These are phyloP conservation scores for Seiridium cupressi DNA, from an alignment of 2,329 filamentous ascomycete species.

Conservation along the genomic window DNA sequence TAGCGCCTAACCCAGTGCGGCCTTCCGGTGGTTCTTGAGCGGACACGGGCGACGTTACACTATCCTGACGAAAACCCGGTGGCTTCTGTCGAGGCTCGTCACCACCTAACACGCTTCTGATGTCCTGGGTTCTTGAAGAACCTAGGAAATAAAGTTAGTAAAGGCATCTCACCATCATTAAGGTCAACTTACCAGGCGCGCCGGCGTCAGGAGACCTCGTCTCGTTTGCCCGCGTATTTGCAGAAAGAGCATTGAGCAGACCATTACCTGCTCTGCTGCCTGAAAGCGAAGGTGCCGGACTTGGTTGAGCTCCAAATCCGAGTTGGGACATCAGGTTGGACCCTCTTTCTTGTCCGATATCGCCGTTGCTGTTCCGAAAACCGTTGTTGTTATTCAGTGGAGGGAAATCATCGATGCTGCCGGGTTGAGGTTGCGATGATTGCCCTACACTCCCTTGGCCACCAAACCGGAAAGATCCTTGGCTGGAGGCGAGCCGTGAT, in stretches of 20 bases:
- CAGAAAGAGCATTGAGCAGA: slow-evolving; percentile 62
- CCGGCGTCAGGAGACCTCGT: slow-evolving; percentile 46
- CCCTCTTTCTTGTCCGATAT: slow-evolving; percentile 55
- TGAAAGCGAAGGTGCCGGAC: slow-evolving; percentile 36
- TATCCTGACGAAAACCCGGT: slow-evolving; percentile 42
- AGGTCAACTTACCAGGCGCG: slow-evolving; percentile 28
- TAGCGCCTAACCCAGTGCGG: slow-evolving; percentile 43
- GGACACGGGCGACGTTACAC: slow-evolving; percentile 30
- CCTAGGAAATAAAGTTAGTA: slow-evolving; percentile 21
- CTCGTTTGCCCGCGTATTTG: slow-evolving; percentile 51
- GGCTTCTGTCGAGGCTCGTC: slow-evolving; percentile 47
- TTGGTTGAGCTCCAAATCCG: slow-evolving; percentile 49
- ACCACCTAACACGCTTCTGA: slow-evolving; percentile 35
- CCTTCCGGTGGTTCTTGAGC: slow-evolving; percentile 34
- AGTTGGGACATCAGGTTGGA: slow-evolving; percentile 51
- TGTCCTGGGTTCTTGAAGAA: slow-evolving; percentile 42
- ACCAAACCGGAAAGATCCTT: slow-evolving; percentile 54
- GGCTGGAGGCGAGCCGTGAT: slow-evolving; percentile 35
- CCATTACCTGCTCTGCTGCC: slow-evolving; percentile 54
- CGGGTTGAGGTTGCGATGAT: slow-evolving; percentile 45
- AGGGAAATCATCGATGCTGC: slow-evolving; percentile 59
- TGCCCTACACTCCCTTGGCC: slow-evolving; percentile 41
- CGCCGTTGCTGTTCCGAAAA: slow-evolving; percentile 50
- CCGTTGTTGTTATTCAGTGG: slow-evolving; percentile 46
- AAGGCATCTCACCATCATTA: not conserved